phyloP scores from a whole-genome alignment of 2,329 filamentous ascomycete genomes.

The Helotiales sp. region DNA sequence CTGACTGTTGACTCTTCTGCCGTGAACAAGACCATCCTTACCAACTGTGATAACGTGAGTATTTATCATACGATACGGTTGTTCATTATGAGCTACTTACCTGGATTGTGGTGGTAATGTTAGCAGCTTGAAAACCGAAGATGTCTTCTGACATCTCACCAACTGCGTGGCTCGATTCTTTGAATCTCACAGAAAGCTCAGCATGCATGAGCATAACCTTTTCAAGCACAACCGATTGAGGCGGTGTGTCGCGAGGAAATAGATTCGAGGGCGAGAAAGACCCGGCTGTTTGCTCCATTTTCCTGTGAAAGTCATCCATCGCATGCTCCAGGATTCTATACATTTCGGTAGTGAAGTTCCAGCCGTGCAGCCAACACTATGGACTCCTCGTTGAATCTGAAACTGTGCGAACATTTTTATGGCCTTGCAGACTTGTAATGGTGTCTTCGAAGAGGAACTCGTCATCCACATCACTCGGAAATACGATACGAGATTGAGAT shows the following conservation, averaged over 20 bases:
- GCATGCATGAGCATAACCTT: conserved; percentile 32
- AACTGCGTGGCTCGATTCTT: conserved; percentile 17
- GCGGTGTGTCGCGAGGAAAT: conserved; percentile 14
- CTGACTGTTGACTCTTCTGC: conserved; percentile 46
- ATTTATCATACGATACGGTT: not conserved
- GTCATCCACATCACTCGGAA: conserved; percentile 40
- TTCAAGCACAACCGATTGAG: conserved; percentile 23
- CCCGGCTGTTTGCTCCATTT: conserved; percentile 6
- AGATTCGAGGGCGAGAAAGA: conserved; percentile 20
- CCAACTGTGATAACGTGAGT: conserved; percentile 38
- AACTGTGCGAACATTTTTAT: conserved; percentile 6
- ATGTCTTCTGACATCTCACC: conserved; percentile 25
- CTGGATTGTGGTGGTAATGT: conserved; percentile 51
- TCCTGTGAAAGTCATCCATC: conserved; percentile 28
- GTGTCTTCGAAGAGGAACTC: conserved; percentile 47
- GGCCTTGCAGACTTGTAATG: not conserved
- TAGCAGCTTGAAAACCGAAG: conserved; percentile 55
- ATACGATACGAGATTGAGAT: not conserved
- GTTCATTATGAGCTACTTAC: not conserved
- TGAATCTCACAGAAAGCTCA: conserved; percentile 29
- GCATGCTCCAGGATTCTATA: conserved; percentile 61
- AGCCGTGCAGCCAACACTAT: conserved; percentile 57
- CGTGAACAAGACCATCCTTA: conserved; percentile 53
- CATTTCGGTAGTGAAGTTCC: conserved; percentile 62
- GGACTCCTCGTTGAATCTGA: conserved; percentile 18